Evolutionary conservation across 2,329 filamentous ascomycete species (phyloP), one percentile per base, ranked within the genome.

Genomic region (Curvularia verruculosa): DNA sequence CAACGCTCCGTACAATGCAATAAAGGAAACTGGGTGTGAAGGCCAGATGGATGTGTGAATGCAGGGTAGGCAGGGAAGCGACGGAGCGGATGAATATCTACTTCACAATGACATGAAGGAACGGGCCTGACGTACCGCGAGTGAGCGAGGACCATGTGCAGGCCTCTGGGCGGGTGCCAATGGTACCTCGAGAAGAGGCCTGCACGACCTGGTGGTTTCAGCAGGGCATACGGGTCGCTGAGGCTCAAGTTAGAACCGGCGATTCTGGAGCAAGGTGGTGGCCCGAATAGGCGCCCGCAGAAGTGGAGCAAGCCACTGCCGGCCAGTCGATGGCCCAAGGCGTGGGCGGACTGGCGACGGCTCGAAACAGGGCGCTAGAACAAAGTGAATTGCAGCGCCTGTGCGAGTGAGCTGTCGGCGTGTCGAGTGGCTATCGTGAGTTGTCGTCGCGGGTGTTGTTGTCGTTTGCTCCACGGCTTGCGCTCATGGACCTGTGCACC

Each of bases 201-300:
- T 71, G 69, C 69, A 70, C 71, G 67, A 71, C 69, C 68, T 66
- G 65, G 67, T 69, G 69, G 78, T 78, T 78, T 78, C 78, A 75
- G 65, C 63, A 70, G 72, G 59, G 69, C 67, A 76, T 72, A 70
- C 76, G 74, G 68, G 73, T 71, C 71, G 67, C 64, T 75, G 75
- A 73, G 74, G 73, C 78, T 78, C 76, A 75, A 76, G 74, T 73
- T 72, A 72, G 73, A 73, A 73, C 62, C 65, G 68, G 70, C 67
- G 66, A 65, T 67, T 74, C 61, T 58, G 58, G 67, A n/a, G 57
- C 51, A 61, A 70, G 67, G 72, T 62, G 70, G 70, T 67, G 70
- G 69, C 68, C 69, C 63, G 65, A 65, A 69, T 77, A 76, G 67
- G 71, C 76, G 75, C 75, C 75, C 74, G 66, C 52, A 64, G 56